These are phyloP conservation scores for Aspergillus asperescens DNA, from an alignment of 495 filamentous ascomycete genomes.

Conservation along the genomic window DNA sequence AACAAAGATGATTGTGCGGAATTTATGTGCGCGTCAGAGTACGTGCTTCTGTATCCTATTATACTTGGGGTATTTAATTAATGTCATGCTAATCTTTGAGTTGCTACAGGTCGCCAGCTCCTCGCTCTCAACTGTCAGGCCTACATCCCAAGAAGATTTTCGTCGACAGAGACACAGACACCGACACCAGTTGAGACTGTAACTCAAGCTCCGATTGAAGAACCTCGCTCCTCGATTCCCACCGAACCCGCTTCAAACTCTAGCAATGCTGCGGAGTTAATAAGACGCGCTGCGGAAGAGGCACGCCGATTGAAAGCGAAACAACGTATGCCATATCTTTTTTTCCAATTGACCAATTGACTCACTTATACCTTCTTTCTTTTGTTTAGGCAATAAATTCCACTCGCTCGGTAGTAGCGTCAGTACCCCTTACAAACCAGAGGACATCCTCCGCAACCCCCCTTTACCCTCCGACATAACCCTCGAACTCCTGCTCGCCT, in stretches of 20 bases:
- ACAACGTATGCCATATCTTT: constrained; percentile 20
- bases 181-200: constrained; percentile 19
- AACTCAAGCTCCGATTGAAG: constrained; percentile 16
- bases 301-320: constrained; percentile 10
- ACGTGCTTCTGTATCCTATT: constrained; percentile 16
- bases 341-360: background rate
- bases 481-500: constrained; percentile 86
- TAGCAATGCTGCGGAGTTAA: constrained; percentile 5
- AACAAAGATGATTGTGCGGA: constrained; percentile 43
- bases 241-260: constrained; percentile 13
- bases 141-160: constrained; percentile 34
- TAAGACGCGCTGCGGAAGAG: background rate
- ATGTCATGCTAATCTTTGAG: constrained; percentile 8
- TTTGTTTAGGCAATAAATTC: constrained; percentile 29
- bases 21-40: constrained; percentile 42
- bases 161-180: constrained; percentile 28
- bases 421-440: constrained; percentile 54
- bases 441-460: constrained; percentile 61
- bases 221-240: constrained; percentile 8
- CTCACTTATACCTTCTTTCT: background rate
- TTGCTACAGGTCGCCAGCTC: constrained; percentile 39
- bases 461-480: constrained; percentile 73
- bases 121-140: constrained; percentile 34
- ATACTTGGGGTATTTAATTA: background rate
- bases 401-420: constrained; percentile 29